Evolutionary conservation across 2,329 filamentous ascomycete genomes (phyloP), one percentile per base, ranked within the genome.

Genomic region (Colletotrichum neosansevieriae): DNA sequence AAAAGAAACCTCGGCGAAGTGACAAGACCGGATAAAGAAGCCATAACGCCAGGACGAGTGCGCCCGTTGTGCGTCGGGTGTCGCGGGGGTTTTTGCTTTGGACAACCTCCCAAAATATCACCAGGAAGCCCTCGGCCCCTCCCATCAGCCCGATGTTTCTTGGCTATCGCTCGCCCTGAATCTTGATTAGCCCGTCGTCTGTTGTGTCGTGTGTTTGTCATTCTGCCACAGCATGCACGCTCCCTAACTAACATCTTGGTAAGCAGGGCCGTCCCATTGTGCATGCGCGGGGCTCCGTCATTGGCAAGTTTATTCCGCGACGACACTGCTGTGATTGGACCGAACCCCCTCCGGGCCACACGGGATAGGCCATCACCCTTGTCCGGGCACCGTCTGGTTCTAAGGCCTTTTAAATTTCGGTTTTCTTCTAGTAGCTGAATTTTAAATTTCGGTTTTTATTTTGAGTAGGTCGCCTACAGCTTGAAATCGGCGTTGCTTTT

Each of bases 401-500:
- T 38, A 29, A 6, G 29, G 29, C 29, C 4, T 12, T 51, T 12
- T n/a, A 13, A n/a, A 5, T 24, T 34, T 15, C 38, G 17, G 38
- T 42, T 38, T 36, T 15, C n/a, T n/a, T n/a, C n/a, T n/a, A n/a
- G n/a, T n/a, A n/a, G n/a, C n/a, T n/a, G n/a, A n/a, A n/a, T 12
- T 51, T 12, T n/a, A 13, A n/a, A 5, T 24, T 34, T 15, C 38
- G 17, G 38, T 42, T 38, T 36, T 15, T 13, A 11, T n/a, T 38
- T 34, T 17, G n/a, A 53, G 32, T 34, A n/a, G 12, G 3, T 5
- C 29, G 19, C 42, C 67, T 71, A 94, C 50, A 96, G 80, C 78
- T 96, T 96, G 74, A 96, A 95, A 75, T 94, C 92, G 4, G 84
- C 86, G 74, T 90, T 92, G 3, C 84, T 85, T 77, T 90, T 89